These are phyloP conservation scores for Flaveria brownii DNA, from an alignment of 129 eudicot genomes.

Conservation along the genomic window DNA sequence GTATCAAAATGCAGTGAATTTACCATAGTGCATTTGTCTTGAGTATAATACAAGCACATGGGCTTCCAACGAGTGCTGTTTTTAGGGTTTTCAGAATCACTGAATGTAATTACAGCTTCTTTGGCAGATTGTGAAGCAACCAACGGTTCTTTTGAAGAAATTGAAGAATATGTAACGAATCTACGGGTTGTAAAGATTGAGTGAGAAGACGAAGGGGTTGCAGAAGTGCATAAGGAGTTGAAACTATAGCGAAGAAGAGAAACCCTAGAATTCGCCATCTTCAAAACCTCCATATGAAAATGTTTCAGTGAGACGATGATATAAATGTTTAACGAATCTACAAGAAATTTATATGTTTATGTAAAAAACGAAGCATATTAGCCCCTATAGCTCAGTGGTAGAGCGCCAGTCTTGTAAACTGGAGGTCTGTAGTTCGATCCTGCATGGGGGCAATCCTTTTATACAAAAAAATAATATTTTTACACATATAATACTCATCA, in stretches of 20 bases:
- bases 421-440: conserved; percentile 99
- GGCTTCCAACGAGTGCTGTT: conserved; percentile 61
- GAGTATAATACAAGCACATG: conserved; percentile 74
- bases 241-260: conserved; percentile 34
- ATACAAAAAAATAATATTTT: too few relatives aligned
- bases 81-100: conserved; percentile 21
- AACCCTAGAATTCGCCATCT: conserved; percentile 54
- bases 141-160: conserved; percentile 34
- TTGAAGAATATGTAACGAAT: conserved; percentile 41
- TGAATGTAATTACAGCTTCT: conserved; percentile 30
- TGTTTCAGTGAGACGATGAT: conserved; percentile 12
- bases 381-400: conserved; percentile 99
- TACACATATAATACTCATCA: too few relatives aligned
- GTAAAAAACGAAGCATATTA: neutral
- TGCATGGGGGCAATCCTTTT: conserved; percentile 67
- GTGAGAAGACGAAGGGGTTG: conserved; percentile 14
- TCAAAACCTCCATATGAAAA: conserved; percentile 12
- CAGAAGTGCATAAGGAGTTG: conserved; percentile 25
- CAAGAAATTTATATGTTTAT: too few relatives aligned
- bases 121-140: conserved; percentile 27
- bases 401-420: conserved; percentile 99
- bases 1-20: neutral
- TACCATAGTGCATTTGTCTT: conserved; percentile 81
- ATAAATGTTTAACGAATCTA: neutral
- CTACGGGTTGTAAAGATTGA: conserved; percentile 19